Conservation (phyloP, 179 eudicot genomes). For the Gypsophila paniculata region DNA sequence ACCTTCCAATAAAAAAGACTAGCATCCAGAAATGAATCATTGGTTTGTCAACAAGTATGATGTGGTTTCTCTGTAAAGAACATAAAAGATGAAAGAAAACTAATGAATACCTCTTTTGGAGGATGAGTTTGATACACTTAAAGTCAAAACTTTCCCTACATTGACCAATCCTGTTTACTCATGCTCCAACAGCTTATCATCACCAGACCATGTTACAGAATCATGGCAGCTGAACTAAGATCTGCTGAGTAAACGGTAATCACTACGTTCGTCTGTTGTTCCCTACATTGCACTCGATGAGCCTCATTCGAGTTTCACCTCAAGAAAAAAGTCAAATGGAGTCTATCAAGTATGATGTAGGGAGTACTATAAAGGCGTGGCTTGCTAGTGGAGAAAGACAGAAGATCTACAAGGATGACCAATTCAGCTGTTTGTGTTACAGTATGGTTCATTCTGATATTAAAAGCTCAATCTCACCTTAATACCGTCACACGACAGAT, state of each 20-base stretch:
- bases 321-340: neutral
- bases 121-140: constrained; percentile 17
- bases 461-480: constrained; percentile 21
- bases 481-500: constrained; percentile 9
- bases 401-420: constrained; percentile 17
- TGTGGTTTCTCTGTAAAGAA: neutral
- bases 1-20: neutral
- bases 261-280: constrained; percentile 1
- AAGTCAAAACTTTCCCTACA: constrained; percentile 27
- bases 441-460: constrained; percentile 21
- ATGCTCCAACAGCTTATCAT: constrained; percentile 31
- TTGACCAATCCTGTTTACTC: constrained; percentile 20
- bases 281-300: neutral
- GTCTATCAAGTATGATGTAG: neutral
- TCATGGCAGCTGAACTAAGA: constrained; percentile 23
- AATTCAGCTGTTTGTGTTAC: constrained; percentile 14
- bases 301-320: neutral
- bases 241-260: constrained; percentile 2
- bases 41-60: too few relatives aligned
- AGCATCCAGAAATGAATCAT: neutral
- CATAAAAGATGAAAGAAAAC: constrained; percentile 11
- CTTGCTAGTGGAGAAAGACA: constrained; percentile 1
- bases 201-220: constrained; percentile 28
- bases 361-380: constrained; percentile 13
- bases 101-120: constrained; percentile 13